phyloP scores from a whole-genome alignment of 257 asterid species.

The Solanum pimpinellifolium region DNA sequence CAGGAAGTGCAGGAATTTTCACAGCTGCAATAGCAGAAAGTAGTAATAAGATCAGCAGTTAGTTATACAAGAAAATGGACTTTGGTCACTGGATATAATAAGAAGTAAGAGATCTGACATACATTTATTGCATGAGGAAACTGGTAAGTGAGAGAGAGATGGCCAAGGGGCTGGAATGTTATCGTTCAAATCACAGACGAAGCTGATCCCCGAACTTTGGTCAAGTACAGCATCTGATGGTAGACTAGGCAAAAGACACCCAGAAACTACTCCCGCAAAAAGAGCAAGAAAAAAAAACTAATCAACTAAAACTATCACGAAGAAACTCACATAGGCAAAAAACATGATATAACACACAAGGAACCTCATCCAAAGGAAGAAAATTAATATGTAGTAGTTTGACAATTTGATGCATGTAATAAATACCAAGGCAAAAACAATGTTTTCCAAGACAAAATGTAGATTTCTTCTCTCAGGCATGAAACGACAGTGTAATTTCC shows the following conservation, averaged over 20 bases:
- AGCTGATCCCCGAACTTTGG: constrained; percentile 65
- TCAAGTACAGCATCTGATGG: constrained; percentile 87
- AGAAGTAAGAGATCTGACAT: constrained; percentile 2
- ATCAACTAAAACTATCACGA: not conserved
- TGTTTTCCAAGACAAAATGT: not conserved
- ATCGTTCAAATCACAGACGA: constrained; percentile 89
- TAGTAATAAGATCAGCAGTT: not conserved
- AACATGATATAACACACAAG: not conserved
- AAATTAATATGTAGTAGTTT: not conserved
- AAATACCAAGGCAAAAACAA: not conserved
- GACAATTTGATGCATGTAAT: not conserved
- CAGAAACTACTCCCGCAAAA: constrained; percentile 41
- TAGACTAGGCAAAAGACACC: constrained; percentile 94
- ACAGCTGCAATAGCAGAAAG: constrained; percentile 44
- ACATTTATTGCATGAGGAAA: constrained; percentile 92
- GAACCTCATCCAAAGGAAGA: not conserved
- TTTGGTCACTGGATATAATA: not conserved
- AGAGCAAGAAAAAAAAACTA: not conserved
- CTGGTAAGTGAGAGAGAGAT: constrained; percentile 44
- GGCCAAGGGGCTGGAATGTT: constrained; percentile 99
- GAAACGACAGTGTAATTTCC: not conserved
- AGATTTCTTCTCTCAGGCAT: not conserved
- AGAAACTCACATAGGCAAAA: not conserved
- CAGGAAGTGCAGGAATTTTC: constrained; percentile 96
- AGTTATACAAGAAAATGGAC: not conserved